These are phyloP conservation scores for Eucalyptus regnans DNA, from an alignment of 345 rosid species.

Conservation along the genomic window DNA sequence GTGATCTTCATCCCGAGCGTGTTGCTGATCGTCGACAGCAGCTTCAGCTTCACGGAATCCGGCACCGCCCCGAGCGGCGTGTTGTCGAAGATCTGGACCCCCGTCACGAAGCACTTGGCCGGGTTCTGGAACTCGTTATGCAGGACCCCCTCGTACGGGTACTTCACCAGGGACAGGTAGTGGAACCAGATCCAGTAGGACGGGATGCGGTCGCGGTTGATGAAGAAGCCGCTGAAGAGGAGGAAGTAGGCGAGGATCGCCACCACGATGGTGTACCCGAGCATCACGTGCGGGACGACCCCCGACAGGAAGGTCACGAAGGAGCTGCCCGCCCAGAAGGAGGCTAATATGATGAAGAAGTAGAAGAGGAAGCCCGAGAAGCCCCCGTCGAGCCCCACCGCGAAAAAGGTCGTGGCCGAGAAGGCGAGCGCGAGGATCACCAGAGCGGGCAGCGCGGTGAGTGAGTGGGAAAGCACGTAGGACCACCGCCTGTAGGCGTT, in stretches of 20 bases:
- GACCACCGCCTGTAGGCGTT: constrained; percentile 85
- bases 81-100: constrained; percentile 80
- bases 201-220: constrained; percentile 76
- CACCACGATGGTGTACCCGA: constrained; percentile 87
- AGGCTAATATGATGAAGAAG: constrained; percentile 54
- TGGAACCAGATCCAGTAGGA: constrained; percentile 96
- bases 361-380: constrained; percentile 62
- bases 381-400: constrained; percentile 90
- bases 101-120: constrained; percentile 57
- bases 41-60: constrained; percentile 20
- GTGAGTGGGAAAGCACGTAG: constrained; percentile 73
- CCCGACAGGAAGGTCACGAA: constrained; percentile 93
- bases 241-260: constrained; percentile 87
- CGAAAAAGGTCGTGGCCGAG: constrained; percentile 67
- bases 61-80: constrained; percentile 63
- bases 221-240: constrained; percentile 93
- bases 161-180: constrained; percentile 79
- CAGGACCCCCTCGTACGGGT: constrained; percentile 81
- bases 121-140: constrained; percentile 71
- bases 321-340: constrained; percentile 94
- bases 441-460: constrained; percentile 44
- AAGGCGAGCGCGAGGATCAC: constrained; percentile 61
- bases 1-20: constrained; percentile 58
- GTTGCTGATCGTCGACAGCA: constrained; percentile 35
- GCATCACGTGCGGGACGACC: constrained; percentile 85